A percentile compares a stretch with the other conserved stretches of the same genome.
phyloP scores from a whole-genome alignment of 1,284 basidiomycete species.

The Rhodotorula sp. region DNA sequence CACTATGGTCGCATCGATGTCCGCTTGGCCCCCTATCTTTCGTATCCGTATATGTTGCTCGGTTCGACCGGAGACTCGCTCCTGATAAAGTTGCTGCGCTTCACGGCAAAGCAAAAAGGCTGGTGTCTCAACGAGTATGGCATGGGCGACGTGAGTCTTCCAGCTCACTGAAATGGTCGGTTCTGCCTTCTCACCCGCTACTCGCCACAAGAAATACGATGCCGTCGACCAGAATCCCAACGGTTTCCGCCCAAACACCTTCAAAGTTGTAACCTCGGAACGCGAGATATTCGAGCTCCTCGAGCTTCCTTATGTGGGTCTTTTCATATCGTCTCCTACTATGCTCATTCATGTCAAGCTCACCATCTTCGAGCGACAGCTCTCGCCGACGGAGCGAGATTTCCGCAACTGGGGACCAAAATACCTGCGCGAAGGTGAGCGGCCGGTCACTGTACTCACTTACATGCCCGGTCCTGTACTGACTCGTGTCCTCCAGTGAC shows the following conservation, averaged over 20 bases:
- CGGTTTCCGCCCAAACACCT: slow-evolving; percentile 35
- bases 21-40: slow-evolving; percentile 23
- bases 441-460: not conserved
- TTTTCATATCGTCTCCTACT: not conserved
- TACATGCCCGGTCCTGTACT: not conserved
- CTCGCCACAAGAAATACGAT: too few species aligned
- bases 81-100: slow-evolving; percentile 33
- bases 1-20: slow-evolving; percentile 39
- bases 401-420: slow-evolving; percentile 14
- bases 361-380: not conserved
- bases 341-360: not conserved
- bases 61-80: slow-evolving; percentile 31
- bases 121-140: slow-evolving; percentile 42
- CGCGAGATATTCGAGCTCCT: slow-evolving; percentile 39
- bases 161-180: too few species aligned
- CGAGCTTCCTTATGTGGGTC: slow-evolving; percentile 32
- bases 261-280: slow-evolving; percentile 37
- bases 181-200: too few species aligned
- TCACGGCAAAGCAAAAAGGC: slow-evolving; percentile 34
- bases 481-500: not conserved
- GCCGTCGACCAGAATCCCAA: slow-evolving; percentile 29
- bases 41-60: slow-evolving; percentile 32
- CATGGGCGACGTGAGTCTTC: slow-evolving; percentile 32
- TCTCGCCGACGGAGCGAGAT: slow-evolving; percentile 28
- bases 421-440: not conserved